Evolutionary conservation across 208 protist genomes (phyloP).

Genomic region (Crithidia brevicula): DNA sequence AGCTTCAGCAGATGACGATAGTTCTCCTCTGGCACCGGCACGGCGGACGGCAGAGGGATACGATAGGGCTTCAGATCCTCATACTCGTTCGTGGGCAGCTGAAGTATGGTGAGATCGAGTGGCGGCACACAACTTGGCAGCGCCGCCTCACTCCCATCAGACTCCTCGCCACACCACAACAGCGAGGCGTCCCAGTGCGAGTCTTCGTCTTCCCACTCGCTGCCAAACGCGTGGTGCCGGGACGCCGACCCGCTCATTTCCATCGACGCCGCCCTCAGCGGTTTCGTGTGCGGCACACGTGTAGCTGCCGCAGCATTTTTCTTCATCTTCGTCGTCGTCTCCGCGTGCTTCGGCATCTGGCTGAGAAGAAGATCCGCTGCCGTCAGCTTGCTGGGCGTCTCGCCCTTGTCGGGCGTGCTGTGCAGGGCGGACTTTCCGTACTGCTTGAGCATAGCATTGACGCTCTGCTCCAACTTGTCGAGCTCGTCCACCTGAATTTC

Average conservation of each 20-base stretch:
- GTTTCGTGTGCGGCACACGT: background rate
- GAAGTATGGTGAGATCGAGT: conserved; percentile 19
- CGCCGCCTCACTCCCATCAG: background rate
- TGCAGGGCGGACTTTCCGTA: conserved; percentile 10
- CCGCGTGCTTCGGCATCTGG: conserved; percentile 6
- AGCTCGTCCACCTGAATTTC: conserved; percentile 18
- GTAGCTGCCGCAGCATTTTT: background rate
- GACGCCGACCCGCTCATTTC: background rate
- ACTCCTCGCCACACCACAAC: conserved; percentile 20
- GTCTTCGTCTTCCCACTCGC: conserved; percentile 11
- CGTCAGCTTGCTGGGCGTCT: background rate
- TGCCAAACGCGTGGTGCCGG: background rate
- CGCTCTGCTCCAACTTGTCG: conserved; percentile 30
- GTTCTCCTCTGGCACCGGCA: conserved; percentile 18
- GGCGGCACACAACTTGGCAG: conserved; percentile 17
- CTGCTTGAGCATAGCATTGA: conserved; percentile 19
- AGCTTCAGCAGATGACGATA: conserved; percentile 2
- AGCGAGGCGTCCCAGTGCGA: conserved; percentile 15
- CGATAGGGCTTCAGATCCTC: conserved; percentile 28
- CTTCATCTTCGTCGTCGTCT: background rate
- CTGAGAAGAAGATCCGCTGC: background rate
- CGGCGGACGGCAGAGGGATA: conserved; percentile 25
- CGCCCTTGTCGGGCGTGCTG: background rate
- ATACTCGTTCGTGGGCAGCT: conserved; percentile 3
- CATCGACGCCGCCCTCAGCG: background rate